Evolutionary conservation across 192 early-diverging fungal species (phyloP), one percentile per base, ranked within the genome.

Genomic region (Backusella mclennaniae): DNA sequence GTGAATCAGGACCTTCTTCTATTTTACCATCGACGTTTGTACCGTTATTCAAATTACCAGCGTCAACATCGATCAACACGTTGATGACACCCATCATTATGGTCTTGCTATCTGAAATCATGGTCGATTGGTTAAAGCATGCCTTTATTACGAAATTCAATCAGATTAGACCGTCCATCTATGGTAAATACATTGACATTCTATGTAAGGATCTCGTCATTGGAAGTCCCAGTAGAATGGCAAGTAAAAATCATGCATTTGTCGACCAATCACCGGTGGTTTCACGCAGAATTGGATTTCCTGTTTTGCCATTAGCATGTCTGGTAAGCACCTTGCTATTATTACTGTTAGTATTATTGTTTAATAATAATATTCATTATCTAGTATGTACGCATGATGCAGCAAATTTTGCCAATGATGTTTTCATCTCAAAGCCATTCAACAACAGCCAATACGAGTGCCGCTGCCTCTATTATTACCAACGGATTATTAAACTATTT

Each of bases 131-230:
- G 95, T 83, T 98, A 71, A 99, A 99, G 83, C 98, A 99, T 82
- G 95, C 98, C 0, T 99, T 99, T 81, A 95, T 99, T 66, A 95
- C 94, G 14, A 98, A 98, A 77, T 97, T 98, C 82, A 99, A 99
- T 82, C 92, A 93, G 75, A 94, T 98, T 74, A 82, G 93, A 33
- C 93, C 96, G 4, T 89, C 91, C 35, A 91, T 98, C 1, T 99
- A 99, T 84, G 89, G 85, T 12, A 89, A 91, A 66, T 99, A 94
- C 78, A 87, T 90, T 4, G 96, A 97, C 74, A 91, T 96, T 53
- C 82, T 99, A 38, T 96, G 95, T 76, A 86, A 92, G 69, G 98
- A 98, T 82, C 76, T 99, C 39, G 89, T 93, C 1, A 87, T 86
- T 35, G 88, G 86, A 42, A 88, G 83, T 75, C 88, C 87, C 29